Evolutionary conservation across 2,329 filamentous ascomycete species (phyloP).

Genomic region (Rutstroemia sp.): DNA sequence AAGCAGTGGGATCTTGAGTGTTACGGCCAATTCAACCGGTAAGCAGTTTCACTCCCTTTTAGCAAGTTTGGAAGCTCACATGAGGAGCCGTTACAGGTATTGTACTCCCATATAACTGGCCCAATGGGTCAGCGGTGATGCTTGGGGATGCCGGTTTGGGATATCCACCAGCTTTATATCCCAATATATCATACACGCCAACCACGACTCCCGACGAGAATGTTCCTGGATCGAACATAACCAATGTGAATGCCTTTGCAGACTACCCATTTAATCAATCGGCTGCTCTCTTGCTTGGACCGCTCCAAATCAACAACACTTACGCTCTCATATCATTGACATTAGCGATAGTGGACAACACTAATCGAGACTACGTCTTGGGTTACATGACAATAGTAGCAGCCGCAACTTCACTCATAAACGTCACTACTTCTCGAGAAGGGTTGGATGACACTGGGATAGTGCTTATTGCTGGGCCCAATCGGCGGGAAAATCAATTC

Average conservation of each 20-base stretch:
- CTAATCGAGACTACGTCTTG: slow-evolving; percentile 53
- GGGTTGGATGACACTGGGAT: slow-evolving; percentile 64
- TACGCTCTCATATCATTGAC: slow-evolving; percentile 77
- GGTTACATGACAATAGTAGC: slow-evolving; percentile 82
- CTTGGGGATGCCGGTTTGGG: slow-evolving; percentile 54
- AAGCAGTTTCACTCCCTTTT: neutral
- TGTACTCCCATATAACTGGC: slow-evolving; percentile 49
- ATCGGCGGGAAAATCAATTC: slow-evolving; percentile 59
- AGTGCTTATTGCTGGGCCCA: slow-evolving; percentile 64
- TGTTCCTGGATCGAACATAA: slow-evolving; percentile 5
- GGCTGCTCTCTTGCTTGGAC: slow-evolving; percentile 68
- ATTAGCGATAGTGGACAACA: slow-evolving; percentile 66
- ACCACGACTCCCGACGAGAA: slow-evolving; percentile 16
- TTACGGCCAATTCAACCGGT: slow-evolving; percentile 43
- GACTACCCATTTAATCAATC: slow-evolving; percentile 34
- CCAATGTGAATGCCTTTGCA: slow-evolving; percentile 18
- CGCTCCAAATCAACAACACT: slow-evolving; percentile 61
- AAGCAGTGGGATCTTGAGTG: slow-evolving; percentile 51
- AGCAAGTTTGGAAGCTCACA: neutral
- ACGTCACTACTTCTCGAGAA: slow-evolving; percentile 55
- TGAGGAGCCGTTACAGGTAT: slow-evolving; percentile 35
- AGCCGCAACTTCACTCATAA: slow-evolving; percentile 56
- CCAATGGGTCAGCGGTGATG: slow-evolving; percentile 48
- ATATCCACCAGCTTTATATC: slow-evolving; percentile 67
- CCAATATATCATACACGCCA: slow-evolving; percentile 61